Percentiles rank a stretch among this genome's conserved stretches.
These are phyloP conservation scores for Cutaneotrichosporon sp. DNA, from an alignment of 1,284 basidiomycete genomes.

Conservation along the genomic window DNA sequence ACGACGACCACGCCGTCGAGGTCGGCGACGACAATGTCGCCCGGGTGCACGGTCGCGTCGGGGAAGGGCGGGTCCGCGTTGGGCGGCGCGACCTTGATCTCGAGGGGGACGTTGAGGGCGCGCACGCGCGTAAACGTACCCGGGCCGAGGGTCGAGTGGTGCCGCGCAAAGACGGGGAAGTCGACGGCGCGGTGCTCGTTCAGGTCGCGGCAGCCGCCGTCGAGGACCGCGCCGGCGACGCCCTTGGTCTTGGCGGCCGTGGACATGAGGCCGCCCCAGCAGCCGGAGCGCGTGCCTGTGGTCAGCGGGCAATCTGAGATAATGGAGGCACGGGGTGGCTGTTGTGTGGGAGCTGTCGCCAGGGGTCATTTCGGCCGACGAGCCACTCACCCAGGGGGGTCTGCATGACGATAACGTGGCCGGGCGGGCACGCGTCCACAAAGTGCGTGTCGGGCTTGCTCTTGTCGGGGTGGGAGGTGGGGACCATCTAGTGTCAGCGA, in stretches of 20 bases:
- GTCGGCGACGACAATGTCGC: conserved; percentile 83
- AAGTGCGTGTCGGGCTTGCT: conserved; percentile 75
- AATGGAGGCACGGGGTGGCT: no score
- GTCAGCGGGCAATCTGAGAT: no score
- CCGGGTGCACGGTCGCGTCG: conserved; percentile 66
- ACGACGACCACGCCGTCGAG: conserved; percentile 88
- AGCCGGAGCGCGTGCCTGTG: conserved; percentile 37
- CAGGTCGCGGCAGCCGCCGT: conserved; percentile 56
- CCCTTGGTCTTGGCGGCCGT: conserved; percentile 52
- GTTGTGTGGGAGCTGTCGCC: not conserved
- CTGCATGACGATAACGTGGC: conserved; percentile 73
- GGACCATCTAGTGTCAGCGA: conserved; percentile 64
- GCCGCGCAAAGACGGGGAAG: conserved; percentile 48
- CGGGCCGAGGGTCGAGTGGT: conserved; percentile 66
- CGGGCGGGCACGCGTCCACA: conserved; percentile 73
- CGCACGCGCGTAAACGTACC: conserved; percentile 82
- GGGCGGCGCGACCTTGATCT: conserved; percentile 55
- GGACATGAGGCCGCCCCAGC: conserved; percentile 57
- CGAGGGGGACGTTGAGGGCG: conserved; percentile 71
- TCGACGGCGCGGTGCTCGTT: conserved; percentile 52
- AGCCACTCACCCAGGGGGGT: conserved; percentile 70
- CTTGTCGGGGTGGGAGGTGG: conserved; percentile 62
- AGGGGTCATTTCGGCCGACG: not conserved
- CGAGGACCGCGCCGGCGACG: conserved; percentile 54
- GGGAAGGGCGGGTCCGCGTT: conserved; percentile 42